Percentiles rank a stretch among this genome's conserved stretches.
Evolutionary conservation across 768 basidiomycete species (phyloP).

Genomic region (Gloeopeniophorella convolvens): DNA sequence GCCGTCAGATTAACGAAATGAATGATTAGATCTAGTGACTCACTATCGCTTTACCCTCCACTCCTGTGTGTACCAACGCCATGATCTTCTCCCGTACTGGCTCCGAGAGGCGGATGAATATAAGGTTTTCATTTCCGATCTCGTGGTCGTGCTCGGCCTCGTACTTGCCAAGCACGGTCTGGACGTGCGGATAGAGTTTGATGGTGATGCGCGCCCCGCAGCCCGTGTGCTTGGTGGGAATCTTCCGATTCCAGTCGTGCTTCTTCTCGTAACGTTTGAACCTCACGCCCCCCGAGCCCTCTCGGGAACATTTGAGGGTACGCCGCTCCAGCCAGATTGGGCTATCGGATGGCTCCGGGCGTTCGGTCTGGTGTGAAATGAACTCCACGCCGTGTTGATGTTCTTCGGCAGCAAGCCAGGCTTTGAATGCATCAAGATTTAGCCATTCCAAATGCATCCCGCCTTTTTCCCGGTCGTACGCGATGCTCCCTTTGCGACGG

Average conservation of each 20-base stretch:
- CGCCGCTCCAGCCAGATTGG: slow-evolving; percentile 13
- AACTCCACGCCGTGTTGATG: too few relatives aligned
- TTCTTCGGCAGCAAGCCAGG: too few relatives aligned
- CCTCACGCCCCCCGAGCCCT: background rate
- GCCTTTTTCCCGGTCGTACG: too few relatives aligned
- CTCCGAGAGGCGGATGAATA: background rate
- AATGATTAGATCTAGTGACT: background rate
- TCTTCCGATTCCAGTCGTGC: background rate
- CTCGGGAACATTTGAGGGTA: background rate
- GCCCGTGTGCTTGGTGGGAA: background rate
- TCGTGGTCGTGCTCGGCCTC: background rate
- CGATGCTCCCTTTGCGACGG: too few relatives aligned
- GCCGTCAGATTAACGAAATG: background rate
- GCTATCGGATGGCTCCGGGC: slow-evolving; percentile 11
- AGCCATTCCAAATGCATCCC: too few relatives aligned
- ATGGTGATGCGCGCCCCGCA: background rate
- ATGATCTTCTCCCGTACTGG: background rate
- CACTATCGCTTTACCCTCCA: background rate
- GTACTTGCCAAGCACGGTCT: background rate
- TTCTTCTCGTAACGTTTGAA: background rate
- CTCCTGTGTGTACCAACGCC: background rate
- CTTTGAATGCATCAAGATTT: too few relatives aligned
- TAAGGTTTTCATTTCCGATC: background rate
- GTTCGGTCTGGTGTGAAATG: too few relatives aligned
- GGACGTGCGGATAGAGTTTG: background rate